Percentiles rank a stretch among this genome's conserved stretches.
phyloP scores from a whole-genome alignment of 495 filamentous ascomycete genomes.

The Daldinia childiae region DNA sequence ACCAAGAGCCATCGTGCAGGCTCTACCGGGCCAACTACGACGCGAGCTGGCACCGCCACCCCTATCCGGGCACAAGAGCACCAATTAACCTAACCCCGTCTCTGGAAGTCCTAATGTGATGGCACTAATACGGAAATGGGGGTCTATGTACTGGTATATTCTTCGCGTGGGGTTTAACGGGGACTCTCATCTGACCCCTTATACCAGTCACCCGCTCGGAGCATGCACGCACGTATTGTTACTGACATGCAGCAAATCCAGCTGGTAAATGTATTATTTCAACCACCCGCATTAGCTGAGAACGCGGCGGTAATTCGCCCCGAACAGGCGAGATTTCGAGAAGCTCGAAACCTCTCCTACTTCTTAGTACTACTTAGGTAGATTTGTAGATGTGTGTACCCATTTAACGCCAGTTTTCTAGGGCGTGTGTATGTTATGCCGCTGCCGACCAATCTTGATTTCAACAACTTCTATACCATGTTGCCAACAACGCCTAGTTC shows the following conservation, averaged over 20 bases:
- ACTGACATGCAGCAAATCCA: slow-evolving; percentile 29
- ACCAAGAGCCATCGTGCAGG: neutral
- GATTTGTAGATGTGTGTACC: slow-evolving; percentile 35
- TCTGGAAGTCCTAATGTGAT: slow-evolving; percentile 9
- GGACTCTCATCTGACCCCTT: slow-evolving; percentile 34
- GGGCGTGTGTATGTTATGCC: slow-evolving; percentile 32
- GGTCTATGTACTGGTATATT: slow-evolving; percentile 10
- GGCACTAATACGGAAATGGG: slow-evolving; percentile 23
- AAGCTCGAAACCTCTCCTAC: slow-evolving; percentile 4
- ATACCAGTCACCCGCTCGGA: slow-evolving; percentile 35
- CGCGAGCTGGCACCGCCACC: slow-evolving; percentile 15
- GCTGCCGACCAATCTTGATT: slow-evolving; percentile 36
- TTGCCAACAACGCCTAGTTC: slow-evolving; percentile 50
- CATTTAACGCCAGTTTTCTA: slow-evolving; percentile 31
- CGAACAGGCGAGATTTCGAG: slow-evolving; percentile 18
- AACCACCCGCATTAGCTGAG: slow-evolving; percentile 30
- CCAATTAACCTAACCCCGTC: slow-evolving; percentile 8
- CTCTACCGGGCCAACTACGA: slow-evolving; percentile 6
- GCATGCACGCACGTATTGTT: slow-evolving; percentile 4
- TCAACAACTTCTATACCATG: slow-evolving; percentile 44
- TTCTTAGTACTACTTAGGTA: slow-evolving; percentile 20
- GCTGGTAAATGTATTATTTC: slow-evolving; percentile 15
- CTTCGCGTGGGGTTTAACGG: slow-evolving; percentile 17
- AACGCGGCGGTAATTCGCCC: slow-evolving; percentile 27
- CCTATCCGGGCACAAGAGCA: slow-evolving; percentile 4